Evolutionary conservation across 192 early-diverging fungal species (phyloP).

Genomic region (Linnemannia zychae): DNA sequence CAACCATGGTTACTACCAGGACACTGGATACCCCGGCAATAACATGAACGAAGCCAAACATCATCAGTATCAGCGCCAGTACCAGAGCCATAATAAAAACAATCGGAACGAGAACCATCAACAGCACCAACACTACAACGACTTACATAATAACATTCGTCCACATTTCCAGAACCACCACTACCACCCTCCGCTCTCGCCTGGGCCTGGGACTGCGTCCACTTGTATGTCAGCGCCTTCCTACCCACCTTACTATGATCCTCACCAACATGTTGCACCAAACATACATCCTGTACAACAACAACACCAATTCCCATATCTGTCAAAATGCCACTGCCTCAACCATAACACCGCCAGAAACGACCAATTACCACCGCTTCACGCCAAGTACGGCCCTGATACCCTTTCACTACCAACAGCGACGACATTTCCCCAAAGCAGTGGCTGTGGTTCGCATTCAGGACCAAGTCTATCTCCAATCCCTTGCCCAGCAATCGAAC

Average conservation of each 20-base stretch:
- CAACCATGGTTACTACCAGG: neutral
- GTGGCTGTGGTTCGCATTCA: neutral
- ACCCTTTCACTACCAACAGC: too few relatives aligned
- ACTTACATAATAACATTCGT: neutral
- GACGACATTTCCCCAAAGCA: neutral
- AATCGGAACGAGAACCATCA: neutral
- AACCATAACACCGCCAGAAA: neutral
- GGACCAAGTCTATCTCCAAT: neutral
- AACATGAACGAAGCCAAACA: neutral
- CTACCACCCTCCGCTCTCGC: neutral
- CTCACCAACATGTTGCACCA: neutral
- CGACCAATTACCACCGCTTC: neutral
- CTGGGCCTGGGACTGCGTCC: neutral
- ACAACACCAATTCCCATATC: neutral
- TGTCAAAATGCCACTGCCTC: too few relatives aligned
- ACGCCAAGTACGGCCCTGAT: too few relatives aligned
- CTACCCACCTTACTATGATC: neutral
- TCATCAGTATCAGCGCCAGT: neutral
- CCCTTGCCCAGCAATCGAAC: neutral
- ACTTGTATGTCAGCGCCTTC: neutral
- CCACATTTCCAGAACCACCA: neutral
- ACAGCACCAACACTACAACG: neutral
- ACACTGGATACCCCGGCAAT: neutral
- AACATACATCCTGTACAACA: neutral
- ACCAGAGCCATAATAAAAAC: neutral